Base-by-base conservation (phyloP, 1,284 basidiomycete genomes). In the Clitocybe nebularis region DNA sequence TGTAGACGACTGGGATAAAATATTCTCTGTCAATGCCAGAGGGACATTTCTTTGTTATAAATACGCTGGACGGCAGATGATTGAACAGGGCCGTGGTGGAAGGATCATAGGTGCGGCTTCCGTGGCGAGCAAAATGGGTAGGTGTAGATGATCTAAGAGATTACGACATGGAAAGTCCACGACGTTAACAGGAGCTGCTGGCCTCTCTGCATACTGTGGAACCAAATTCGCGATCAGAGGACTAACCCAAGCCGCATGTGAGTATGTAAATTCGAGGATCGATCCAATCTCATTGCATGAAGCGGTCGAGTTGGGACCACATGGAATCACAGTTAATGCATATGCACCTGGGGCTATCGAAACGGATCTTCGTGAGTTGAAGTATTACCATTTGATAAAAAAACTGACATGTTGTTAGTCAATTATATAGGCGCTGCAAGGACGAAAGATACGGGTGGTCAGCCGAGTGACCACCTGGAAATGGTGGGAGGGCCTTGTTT, bases 171-270 rank as follows among this genome's bases (percentile, higher is more conserved):
- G n/a, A n/a, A n/a, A n/a, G n/a, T n/a, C n/a, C n/a, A n/a, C n/a
- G n/a, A n/a, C n/a, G n/a, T n/a, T n/a, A n/a, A 9, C 34, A 49
- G 52, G 33, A 23, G 34, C 14, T 33, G 13, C 14, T 3, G 28
- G 51, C 20, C 16, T 60, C 7, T 20, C 44, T 9, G 57, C 54
- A 0, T 63, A 67, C 41, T 50, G 43, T 33, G 53, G 46, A 0
- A 61, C 59, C 6, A 70, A 69, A 41, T 66, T 64, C 42, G 63
- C 58, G 8, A 43, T 66, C 4, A 51, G 60, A 1, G 57, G 53
- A 3, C 35, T 66, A n/a, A 65, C 63, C 1, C 66, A 67, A 36
- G 52, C 56, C n/a, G 55, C 63, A 16, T 62, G 66, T 53, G 41
- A 43, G 52, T 54, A 38, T 42, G 21, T 48, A 41, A n/a, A n/a